Base-by-base conservation (phyloP, 1,284 basidiomycete genomes). In the Ganoderma sinense region DNA sequence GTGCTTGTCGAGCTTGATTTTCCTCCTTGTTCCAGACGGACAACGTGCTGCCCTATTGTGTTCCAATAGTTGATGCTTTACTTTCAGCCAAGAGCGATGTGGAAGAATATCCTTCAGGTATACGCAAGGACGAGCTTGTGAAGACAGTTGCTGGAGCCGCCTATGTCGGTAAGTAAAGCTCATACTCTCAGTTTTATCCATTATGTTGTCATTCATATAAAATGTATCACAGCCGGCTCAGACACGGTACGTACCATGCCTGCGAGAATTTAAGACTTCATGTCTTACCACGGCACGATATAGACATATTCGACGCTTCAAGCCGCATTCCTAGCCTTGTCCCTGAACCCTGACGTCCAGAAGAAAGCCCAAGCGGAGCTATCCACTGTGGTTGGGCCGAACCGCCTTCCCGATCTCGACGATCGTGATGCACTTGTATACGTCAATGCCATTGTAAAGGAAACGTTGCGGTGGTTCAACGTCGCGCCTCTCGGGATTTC, bases 281-380 rank as follows among this genome's bases (percentile, higher is more conserved):
- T 39, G 8, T 14, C 11, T 18, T 8, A 31, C n/a, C 7, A 10
- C 20, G 11, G 0, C 53, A 55, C 26, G 14, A 6, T 18, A 48
- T n/a, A 71, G 72, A 70, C 66, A 0, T 73, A 75, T 41, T 80
- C 79, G 14, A 72, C 73, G 0, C 60, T 80, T 1, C 13, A 74
- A 71, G 61, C 64, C 63, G 81, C 82, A 65, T 78, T 82, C 66
- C 73, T 83, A 20, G 76, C 80, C 0, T 77, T 82, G 78, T 67
- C 80, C 2, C 73, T 79, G 26, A 73, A 81, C 60, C 84, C 81
- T 0, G 81, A 84, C 8, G 76, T 80, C 14, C 73, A 74, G 62
- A 59, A 66, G n/a, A 75, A 72, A 56, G 77, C 78, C 1, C 80
- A 81, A 36, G 70, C 69, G 0, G 80, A 83, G 67, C 69, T 81